Conservation (phyloP, 2,329 filamentous ascomycete genomes). For the Beauveria varroae region DNA sequence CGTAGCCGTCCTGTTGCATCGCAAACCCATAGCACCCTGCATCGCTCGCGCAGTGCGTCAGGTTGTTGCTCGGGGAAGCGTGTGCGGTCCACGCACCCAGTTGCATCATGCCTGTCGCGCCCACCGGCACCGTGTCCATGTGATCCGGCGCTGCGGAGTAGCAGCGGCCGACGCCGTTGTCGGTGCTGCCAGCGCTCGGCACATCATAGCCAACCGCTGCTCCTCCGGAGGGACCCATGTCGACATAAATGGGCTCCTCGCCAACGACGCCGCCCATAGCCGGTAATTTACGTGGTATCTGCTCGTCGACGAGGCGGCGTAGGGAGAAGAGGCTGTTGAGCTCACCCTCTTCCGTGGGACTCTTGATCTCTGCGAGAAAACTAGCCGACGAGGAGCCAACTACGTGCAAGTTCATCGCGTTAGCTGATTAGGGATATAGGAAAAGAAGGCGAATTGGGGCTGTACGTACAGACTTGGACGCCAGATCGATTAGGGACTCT, state of each 20-base stretch:
- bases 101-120: too few species aligned
- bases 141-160: too few species aligned
- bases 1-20: too few species aligned
- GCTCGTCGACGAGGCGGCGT: background rate
- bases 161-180: too few species aligned
- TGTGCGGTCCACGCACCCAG: too few species aligned
- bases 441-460: background rate
- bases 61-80: too few species aligned
- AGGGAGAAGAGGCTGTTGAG: background rate
- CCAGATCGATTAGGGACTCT: background rate
- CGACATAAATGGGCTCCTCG: too few species aligned
- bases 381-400: constrained; percentile 57
- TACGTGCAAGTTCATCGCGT: constrained; percentile 28
- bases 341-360: constrained; percentile 17
- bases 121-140: too few species aligned
- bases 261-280: background rate
- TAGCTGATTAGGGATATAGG: background rate
- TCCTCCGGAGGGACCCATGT: background rate
- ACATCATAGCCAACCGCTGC: background rate
- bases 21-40: too few species aligned
- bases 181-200: too few species aligned
- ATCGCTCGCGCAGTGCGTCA: too few species aligned
- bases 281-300: background rate
- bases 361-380: constrained; percentile 52
- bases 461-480: background rate